phyloP scores from a whole-genome alignment of 345 rosid species.

The Melaleuca alternifolia region DNA sequence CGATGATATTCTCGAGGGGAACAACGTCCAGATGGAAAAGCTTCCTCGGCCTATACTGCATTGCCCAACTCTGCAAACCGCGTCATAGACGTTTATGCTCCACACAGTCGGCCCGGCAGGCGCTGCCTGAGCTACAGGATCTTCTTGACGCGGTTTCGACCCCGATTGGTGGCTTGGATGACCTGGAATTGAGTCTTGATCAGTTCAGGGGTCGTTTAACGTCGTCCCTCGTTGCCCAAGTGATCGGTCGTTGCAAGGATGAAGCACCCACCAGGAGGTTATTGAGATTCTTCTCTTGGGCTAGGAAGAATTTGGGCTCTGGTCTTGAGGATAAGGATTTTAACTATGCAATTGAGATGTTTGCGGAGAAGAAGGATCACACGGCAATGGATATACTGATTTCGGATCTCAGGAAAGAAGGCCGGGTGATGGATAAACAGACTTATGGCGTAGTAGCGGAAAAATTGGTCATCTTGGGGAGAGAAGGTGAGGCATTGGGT shows the following conservation, averaged over 20 bases:
- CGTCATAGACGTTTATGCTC: conserved; percentile 8
- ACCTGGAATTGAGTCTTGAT: conserved; percentile 51
- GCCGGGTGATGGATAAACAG: conserved; percentile 44
- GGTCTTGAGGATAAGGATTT: conserved; percentile 42
- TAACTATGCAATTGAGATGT: conserved; percentile 51
- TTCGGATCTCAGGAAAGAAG: conserved; percentile 53
- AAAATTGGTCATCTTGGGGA: conserved; percentile 57
- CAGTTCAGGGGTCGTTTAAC: conserved; percentile 22
- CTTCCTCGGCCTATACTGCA: background rate
- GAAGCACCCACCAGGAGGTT: conserved; percentile 62
- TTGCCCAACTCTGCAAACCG: background rate
- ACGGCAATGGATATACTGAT: conserved; percentile 50
- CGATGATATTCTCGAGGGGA: conserved; percentile 31
- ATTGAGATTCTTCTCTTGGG: conserved; percentile 77
- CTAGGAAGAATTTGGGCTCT: conserved; percentile 25
- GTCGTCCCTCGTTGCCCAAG: conserved; percentile 30
- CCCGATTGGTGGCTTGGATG: conserved; percentile 65
- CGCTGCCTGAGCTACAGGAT: conserved; percentile 22
- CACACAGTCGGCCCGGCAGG: background rate
- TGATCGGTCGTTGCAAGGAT: conserved; percentile 38
- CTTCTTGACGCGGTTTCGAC: conserved; percentile 36
- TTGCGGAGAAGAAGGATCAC: conserved; percentile 67
- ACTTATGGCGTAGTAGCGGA: conserved; percentile 57
- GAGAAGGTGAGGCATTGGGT: conserved; percentile 77
- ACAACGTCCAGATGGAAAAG: conserved; percentile 9